Base-by-base conservation (phyloP, 108 stramenopile genomes). In the Stephanodiscus triporus region DNA sequence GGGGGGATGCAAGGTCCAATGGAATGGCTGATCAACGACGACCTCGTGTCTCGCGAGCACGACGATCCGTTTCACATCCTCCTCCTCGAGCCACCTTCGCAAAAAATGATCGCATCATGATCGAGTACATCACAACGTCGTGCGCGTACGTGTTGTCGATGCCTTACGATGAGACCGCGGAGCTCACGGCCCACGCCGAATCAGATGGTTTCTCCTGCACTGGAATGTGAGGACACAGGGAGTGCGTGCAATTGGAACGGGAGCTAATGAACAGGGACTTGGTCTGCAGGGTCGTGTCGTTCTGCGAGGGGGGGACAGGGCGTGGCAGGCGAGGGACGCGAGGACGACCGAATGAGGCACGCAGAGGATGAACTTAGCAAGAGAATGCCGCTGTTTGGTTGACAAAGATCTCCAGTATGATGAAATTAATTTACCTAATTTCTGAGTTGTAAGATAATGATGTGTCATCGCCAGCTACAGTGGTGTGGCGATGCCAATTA, bases 11-110 rank as follows among this genome's bases (percentile, higher is more conserved):
- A 73, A 19, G 86, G 80, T 19, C 86, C 89, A 6, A 62, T 94
- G 37, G 93, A 94, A 68, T 94, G 87, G 70, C 53, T 89, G 11
- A 85, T 89, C 23, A 80, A 84, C 55, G 93, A 92, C 49, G 57
- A 30, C 7, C 38, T 62, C 9, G 77, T 75, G 36, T 79, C 84
- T 0, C 81, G 93, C 16, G 87, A 91, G 40, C 76, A 70, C 55
- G 81, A 89, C 19, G 93, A 91, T 76, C 93, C 93, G 16, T 94
- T 85, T 55, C 93, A 94, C 75, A 94, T 94, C 50, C 63, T 94
- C 13, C 59, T 94, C 0, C 43, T 94, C 26, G 86, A 82, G 70
- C 54, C 14, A 94, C 93, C 40, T 94, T 87, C 70, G 76, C 77
- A 11, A 80, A 90, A 43, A 85, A 79, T 47, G 73, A 77, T 10